Evolutionary conservation across 2,329 filamentous ascomycete genomes (phyloP).

Genomic region (Leptographium wingfieldii): DNA sequence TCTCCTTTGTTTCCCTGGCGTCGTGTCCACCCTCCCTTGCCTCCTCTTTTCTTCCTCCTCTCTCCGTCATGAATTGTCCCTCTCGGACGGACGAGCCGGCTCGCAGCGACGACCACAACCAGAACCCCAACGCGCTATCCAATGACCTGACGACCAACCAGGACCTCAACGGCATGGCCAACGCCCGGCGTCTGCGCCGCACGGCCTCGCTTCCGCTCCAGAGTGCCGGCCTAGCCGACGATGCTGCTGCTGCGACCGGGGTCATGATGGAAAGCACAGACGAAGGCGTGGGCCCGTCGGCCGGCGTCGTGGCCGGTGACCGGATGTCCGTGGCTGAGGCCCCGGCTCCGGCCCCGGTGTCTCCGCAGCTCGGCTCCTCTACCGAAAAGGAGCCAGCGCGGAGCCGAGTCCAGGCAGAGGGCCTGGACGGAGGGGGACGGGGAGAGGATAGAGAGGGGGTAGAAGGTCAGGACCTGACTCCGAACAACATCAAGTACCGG

Average conservation of each 20-base stretch:
- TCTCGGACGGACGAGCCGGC: constrained; percentile 26
- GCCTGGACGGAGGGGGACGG: neutral
- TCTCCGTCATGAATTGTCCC: constrained; percentile 11
- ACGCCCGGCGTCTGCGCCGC: constrained; percentile 21
- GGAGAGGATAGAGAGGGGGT: neutral
- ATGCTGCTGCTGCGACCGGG: neutral
- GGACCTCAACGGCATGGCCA: constrained; percentile 41
- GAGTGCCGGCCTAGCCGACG: constrained; percentile 17
- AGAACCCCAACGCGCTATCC: constrained; percentile 39
- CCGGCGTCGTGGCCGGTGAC: neutral
- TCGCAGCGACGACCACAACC: constrained; percentile 34
- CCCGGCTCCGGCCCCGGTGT: neutral
- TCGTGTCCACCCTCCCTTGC: neutral
- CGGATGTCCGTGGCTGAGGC: neutral
- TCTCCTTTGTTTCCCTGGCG: neutral
- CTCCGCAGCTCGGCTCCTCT: neutral
- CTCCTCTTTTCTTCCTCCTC: neutral
- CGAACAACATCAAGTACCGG: neutral
- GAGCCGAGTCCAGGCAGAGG: neutral
- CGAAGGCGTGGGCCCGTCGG: neutral
- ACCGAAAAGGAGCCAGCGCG: neutral
- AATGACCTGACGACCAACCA: constrained; percentile 44
- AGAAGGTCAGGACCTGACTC: neutral
- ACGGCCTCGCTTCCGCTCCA: constrained; percentile 11
- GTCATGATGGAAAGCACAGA: constrained; percentile 6